These are phyloP conservation scores for Nakazawaea anatomiae DNA, from an alignment of 805 yeast species.

Conservation along the genomic window DNA sequence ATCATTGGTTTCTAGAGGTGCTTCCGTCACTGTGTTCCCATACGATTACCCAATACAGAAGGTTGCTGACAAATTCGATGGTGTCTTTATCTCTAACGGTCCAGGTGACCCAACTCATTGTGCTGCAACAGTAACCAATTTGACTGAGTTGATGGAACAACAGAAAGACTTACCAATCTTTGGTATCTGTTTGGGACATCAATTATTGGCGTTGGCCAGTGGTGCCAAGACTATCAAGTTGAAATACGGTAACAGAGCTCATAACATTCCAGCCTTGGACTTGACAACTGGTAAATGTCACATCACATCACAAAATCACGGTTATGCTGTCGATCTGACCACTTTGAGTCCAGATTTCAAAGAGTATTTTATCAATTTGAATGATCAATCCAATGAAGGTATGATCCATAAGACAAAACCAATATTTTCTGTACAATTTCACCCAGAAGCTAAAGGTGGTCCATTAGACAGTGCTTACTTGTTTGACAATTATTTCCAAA, in stretches of 20 bases:
- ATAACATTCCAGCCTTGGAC: conserved; percentile 94
- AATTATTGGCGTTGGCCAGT: conserved; percentile 87
- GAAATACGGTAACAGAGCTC: conserved; percentile 98
- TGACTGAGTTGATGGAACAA: conserved; percentile 62
- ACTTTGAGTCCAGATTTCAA: conserved; percentile 74
- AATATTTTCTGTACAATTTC: conserved; percentile 95
- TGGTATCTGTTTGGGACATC: conserved; percentile 98
- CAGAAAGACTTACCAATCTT: conserved; percentile 77
- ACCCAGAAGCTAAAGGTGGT: conserved; percentile 99
- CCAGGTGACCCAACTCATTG: conserved; percentile 98
- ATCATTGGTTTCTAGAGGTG: conserved; percentile 91
- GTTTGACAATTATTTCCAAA: conserved; percentile 82
- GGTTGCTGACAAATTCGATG: conserved; percentile 89
- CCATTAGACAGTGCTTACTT: conserved; percentile 89
- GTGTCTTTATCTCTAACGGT: conserved; percentile 90
- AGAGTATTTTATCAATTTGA: conserved; percentile 87
- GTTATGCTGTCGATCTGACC: conserved; percentile 87
- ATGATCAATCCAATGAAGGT: conserved; percentile 96
- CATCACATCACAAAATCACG: conserved; percentile 98
- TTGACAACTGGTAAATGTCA: conserved; percentile 88
- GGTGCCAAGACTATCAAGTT: conserved; percentile 91
- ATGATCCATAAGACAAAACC: conserved; percentile 87
- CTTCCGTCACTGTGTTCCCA: conserved; percentile 94
- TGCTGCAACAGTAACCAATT: conserved; percentile 65
- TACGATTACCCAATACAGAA: conserved; percentile 90